Base-by-base conservation (phyloP, 31 red algal genomes). In the Asparagopsis taxiformis region DNA sequence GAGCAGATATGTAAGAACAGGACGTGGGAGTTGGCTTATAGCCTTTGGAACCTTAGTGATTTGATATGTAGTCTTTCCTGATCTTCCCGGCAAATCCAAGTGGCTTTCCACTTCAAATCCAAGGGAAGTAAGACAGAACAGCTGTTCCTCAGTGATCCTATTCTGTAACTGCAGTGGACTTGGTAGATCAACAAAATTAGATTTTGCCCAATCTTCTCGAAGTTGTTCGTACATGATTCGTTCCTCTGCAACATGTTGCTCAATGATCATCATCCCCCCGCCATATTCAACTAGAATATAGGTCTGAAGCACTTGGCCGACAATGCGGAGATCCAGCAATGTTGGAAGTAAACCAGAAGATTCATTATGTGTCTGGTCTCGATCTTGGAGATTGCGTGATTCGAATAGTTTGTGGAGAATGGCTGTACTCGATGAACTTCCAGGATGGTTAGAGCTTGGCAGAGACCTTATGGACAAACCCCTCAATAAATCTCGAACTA, bases 191-290 rank as follows among this genome's bases (percentile, higher is more conserved):
- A 29, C 49, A 73, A 66, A 90, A 1, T 33, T 21, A 20, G 51
- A 62, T 80, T 37, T 34, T 41, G 66, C 53, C 75, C 79, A 84
- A 30, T 24, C 39, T 22, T 35, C 32, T 60, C 46, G 64, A 30
- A 89, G 70, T 44, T 70, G 23, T 75, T 94, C 91, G 54, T 76
- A 94, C 23, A 94, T 68, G 23, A 70, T 50, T 21, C 91, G 57
- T 64, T 94, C 91, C 17, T 94, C 77, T 1, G 91, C 91, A 53
- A 82, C 54, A 64, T 94, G 91, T 72, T 94, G 91, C 57, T 94
- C 84, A 26, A 89, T 69, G 16, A 94, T 49, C 24, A 77, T 38
- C 31, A 94, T 62, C 29, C 82, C 84, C 34, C 77, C 67, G 15
- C 60, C 57, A 32, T 76, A 59, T 39, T 91, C 87, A 20, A 81